Percentiles rank a stretch among this genome's conserved stretches.
These are phyloP conservation scores for Phaseolus lunatus DNA, from an alignment of 306 rosid genomes.

Conservation along the genomic window DNA sequence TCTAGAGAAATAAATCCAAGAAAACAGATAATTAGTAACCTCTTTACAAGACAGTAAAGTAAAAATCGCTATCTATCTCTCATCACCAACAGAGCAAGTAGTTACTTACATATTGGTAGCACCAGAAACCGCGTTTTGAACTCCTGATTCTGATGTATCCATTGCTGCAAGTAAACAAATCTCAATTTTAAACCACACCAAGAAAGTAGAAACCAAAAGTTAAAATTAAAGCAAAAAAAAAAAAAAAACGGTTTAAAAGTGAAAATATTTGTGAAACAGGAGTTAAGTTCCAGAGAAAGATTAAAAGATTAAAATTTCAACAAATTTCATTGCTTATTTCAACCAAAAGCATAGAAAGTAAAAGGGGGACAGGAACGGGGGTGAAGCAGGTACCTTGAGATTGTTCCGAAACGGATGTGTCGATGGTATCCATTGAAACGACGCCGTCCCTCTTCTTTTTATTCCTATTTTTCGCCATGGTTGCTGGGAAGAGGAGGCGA, in stretches of 20 bases:
- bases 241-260: neutral
- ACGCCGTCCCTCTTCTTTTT: constrained; percentile 62
- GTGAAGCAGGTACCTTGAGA: constrained; percentile 59
- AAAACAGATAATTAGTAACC: neutral
- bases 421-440: constrained; percentile 61
- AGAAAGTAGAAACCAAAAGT: neutral
- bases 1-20: neutral
- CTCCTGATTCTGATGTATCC: constrained; percentile 73
- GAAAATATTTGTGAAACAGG: neutral
- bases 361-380: neutral
- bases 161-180: constrained; percentile 55
- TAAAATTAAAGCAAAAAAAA: neutral
- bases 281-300: neutral
- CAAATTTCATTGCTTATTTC: neutral
- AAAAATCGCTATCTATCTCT: neutral
- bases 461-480: constrained; percentile 77
- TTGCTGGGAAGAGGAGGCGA: neutral
- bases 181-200: neutral
- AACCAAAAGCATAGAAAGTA: neutral
- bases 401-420: constrained; percentile 42
- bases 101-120: constrained; percentile 59
- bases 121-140: constrained; percentile 50
- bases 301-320: neutral
- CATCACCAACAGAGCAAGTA: neutral
- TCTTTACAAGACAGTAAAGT: neutral